Conservation (phyloP, 805 yeast genomes). For the Metahyphopichia silvanorum region DNA sequence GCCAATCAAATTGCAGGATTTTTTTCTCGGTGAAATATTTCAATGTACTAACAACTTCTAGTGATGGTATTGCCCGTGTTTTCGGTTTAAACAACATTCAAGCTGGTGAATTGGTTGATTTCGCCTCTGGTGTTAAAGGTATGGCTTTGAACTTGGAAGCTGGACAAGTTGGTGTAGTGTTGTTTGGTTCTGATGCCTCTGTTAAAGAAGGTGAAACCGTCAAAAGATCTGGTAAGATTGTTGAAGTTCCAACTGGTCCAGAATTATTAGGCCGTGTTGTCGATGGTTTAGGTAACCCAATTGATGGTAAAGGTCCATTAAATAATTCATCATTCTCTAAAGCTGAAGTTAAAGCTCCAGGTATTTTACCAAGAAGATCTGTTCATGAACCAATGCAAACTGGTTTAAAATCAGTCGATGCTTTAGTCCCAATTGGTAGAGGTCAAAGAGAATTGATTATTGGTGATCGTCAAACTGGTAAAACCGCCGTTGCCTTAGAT, state of each 20-base stretch:
- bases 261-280: constrained; percentile 98
- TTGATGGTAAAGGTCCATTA: constrained; percentile 99
- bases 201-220: constrained; percentile 99
- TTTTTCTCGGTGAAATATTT: constrained; percentile 8
- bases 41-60: constrained; percentile 41
- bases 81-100: constrained; percentile 99
- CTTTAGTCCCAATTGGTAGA: constrained; percentile 99
- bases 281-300: constrained; percentile 98
- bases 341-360: constrained; percentile 99
- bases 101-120: constrained; percentile 99
- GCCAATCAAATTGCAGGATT: constrained; percentile 4
- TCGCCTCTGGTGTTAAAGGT: constrained; percentile 99
- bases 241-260: constrained; percentile 99
- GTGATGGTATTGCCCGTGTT: constrained; percentile 99
- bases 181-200: constrained; percentile 98
- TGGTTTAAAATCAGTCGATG: constrained; percentile 98
- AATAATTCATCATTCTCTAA: constrained; percentile 79
- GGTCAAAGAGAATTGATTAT: constrained; percentile 99
- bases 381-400: constrained; percentile 99
- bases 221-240: constrained; percentile 99
- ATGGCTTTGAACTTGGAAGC: constrained; percentile 99
- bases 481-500: constrained; percentile 98
- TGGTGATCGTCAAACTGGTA: constrained; percentile 99
- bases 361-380: constrained; percentile 98
- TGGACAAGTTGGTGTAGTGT: constrained; percentile 99